Evolutionary conservation across 225 moss, liverwort and hornwort species (phyloP).

Genomic region (Antitrichia curtipendula): DNA sequence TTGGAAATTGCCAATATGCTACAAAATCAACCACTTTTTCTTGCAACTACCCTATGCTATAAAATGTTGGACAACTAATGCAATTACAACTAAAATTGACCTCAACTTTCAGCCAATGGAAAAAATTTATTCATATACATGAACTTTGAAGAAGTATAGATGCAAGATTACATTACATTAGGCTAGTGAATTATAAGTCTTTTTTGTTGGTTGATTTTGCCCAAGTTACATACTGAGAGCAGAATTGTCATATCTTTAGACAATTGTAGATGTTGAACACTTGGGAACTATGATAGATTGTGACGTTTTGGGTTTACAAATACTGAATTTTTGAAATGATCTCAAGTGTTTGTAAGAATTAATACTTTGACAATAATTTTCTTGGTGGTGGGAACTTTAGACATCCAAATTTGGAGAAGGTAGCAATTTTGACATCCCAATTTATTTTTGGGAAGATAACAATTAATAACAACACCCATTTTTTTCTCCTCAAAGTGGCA

Average conservation of each 20-base stretch:
- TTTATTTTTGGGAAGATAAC: background rate
- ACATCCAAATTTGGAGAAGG: background rate
- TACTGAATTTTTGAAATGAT: background rate
- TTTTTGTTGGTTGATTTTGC: background rate
- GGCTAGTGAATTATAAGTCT: background rate
- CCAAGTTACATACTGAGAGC: background rate
- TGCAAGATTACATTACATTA: background rate
- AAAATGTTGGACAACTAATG: background rate
- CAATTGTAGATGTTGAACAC: background rate
- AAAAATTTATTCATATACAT: background rate
- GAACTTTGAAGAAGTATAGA: background rate
- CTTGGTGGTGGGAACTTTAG: background rate
- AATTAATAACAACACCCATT: background rate
- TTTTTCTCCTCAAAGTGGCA: accelerated
- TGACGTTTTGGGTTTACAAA: background rate
- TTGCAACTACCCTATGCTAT: background rate
- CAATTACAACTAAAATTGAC: background rate
- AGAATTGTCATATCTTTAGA: background rate
- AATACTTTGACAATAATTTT: background rate
- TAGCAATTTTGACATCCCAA: background rate
- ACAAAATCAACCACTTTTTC: background rate
- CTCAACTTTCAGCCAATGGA: background rate
- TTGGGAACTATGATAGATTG: background rate
- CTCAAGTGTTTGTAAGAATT: background rate
- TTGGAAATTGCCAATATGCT: background rate